Base-by-base conservation (phyloP, 352 stramenopile species). In the Pythium guiyangense region DNA sequence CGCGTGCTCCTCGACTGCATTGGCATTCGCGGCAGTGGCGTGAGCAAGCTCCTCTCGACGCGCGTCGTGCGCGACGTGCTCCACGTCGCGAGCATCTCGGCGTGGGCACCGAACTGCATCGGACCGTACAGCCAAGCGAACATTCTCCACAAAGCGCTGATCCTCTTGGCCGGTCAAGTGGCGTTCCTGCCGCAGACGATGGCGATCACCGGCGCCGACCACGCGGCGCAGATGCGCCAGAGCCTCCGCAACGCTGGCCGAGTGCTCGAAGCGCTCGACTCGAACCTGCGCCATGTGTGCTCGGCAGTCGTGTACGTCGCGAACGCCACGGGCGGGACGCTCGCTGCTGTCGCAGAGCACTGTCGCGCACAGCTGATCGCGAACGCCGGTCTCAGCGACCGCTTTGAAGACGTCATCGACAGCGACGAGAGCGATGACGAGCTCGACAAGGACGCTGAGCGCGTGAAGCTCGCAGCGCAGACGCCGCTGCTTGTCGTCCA, bases 121-220 rank as follows among this genome's bases (percentile, higher is more conserved):
- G 97, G 97, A 2, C 97, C 97, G 3, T 99, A 99, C 76, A 98
- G 92, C 61, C 97, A 99, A 80, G 92, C 94, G 26, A 99, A 99
- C 73, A 85, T 92, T 17, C 62, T 99, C 6, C 77, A 94, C 57
- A 80, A 79, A 39, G 80, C 80, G 6, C 64, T 99, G n/a, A 89
- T 98, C 31, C 83, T 98, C 42, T 52, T 98, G 15, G 96, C 97
- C 0, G 97, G 97, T 18, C 96, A 99, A 77, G 98, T 99, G 69
- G 89, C 93, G 31, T 84, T 99, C 53, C 66, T 92, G 49, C 96
- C 97, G 15, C 73, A 86, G 39, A 99, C 83, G 5, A 99, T 99
- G 97, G 70, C 72, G 20, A 64, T 99, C 46, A 64, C 88, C 12
- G 73, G 72, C 27, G 56, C 59, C 2, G 65, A 74, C 39, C 77